Percentiles rank a stretch among this genome's conserved stretches.
phyloP scores from a whole-genome alignment of 352 stramenopile species.

The Saprolegnia parasitica region DNA sequence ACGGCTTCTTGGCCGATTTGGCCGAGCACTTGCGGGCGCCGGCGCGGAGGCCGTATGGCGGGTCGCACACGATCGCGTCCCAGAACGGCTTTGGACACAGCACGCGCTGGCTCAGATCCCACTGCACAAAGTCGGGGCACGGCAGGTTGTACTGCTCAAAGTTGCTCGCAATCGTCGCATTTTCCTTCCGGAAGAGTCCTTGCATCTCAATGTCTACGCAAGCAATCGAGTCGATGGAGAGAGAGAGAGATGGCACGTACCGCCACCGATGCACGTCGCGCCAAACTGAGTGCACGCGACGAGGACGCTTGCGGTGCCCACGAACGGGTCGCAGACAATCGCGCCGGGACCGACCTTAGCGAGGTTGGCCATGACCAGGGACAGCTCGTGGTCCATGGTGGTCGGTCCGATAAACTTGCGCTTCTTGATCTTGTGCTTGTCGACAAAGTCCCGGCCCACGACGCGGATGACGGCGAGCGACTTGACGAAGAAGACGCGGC shows the following conservation, averaged over 20 bases:
- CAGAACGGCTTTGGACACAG: conserved; percentile 10
- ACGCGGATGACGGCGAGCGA: conserved; percentile 29
- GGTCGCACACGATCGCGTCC: conserved; percentile 70
- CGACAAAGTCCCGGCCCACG: conserved; percentile 37
- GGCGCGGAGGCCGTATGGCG: conserved; percentile 69
- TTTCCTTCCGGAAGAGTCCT: conserved; percentile 11
- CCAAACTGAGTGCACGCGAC: conserved; percentile 76
- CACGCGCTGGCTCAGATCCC: conserved; percentile 42
- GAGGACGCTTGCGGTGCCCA: conserved; percentile 88
- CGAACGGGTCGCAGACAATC: conserved; percentile 85
- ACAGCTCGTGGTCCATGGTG: conserved; percentile 86
- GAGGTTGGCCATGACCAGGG: conserved; percentile 87
- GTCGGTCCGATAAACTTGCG: conserved; percentile 85
- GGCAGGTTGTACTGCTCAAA: conserved; percentile 74
- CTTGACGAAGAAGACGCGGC: conserved; percentile 20
- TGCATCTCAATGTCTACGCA: conserved; percentile 80
- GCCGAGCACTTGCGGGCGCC: conserved; percentile 61
- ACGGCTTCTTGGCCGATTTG: background rate
- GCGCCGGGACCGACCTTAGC: conserved; percentile 35
- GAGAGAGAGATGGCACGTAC: background rate
- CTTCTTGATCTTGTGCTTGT: conserved; percentile 71
- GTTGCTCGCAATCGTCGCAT: conserved; percentile 38
- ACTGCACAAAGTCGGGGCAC: conserved; percentile 76
- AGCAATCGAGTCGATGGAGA: background rate
- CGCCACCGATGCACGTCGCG: conserved; percentile 58